Evolutionary conservation across 2,329 filamentous ascomycete genomes (phyloP).

Genomic region (Botrytis aclada): DNA sequence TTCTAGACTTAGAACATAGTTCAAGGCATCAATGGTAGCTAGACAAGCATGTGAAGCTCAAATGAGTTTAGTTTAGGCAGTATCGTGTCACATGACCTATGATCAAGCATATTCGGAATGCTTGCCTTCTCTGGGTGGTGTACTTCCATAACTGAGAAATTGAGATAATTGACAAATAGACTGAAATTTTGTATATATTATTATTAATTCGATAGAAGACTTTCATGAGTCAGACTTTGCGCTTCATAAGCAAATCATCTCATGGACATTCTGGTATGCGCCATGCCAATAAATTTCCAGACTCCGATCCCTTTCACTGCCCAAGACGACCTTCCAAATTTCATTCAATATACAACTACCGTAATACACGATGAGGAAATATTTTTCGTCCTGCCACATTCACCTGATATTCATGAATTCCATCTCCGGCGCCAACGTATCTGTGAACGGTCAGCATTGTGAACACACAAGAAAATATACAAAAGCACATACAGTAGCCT

Average conservation of each 20-base stretch:
- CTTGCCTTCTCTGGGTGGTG: background rate
- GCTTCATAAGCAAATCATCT: background rate
- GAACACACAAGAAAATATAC: background rate
- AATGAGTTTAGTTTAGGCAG: conserved; percentile 8
- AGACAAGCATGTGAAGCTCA: conserved; percentile 3
- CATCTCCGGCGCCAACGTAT: conserved; percentile 65
- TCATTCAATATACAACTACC: conserved; percentile 38
- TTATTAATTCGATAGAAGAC: background rate
- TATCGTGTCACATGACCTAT: background rate
- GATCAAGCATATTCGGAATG: background rate
- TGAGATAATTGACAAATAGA: background rate
- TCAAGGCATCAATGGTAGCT: background rate
- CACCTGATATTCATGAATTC: conserved; percentile 71
- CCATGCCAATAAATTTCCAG: background rate
- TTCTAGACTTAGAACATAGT: background rate
- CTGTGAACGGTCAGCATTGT: conserved; percentile 39
- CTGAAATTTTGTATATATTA: background rate
- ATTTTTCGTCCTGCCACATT: conserved; percentile 60
- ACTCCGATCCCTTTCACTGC: background rate
- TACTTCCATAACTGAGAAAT: background rate
- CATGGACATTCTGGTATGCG: background rate
- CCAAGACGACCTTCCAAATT: background rate
- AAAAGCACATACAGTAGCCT: conserved; percentile 51
- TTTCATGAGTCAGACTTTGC: background rate
- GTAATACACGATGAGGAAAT: conserved; percentile 53